Percentiles rank a stretch among this genome's conserved stretches.
Evolutionary conservation across 2,329 filamentous ascomycete genomes (phyloP).

Genomic region (Peltaster fructicola): DNA sequence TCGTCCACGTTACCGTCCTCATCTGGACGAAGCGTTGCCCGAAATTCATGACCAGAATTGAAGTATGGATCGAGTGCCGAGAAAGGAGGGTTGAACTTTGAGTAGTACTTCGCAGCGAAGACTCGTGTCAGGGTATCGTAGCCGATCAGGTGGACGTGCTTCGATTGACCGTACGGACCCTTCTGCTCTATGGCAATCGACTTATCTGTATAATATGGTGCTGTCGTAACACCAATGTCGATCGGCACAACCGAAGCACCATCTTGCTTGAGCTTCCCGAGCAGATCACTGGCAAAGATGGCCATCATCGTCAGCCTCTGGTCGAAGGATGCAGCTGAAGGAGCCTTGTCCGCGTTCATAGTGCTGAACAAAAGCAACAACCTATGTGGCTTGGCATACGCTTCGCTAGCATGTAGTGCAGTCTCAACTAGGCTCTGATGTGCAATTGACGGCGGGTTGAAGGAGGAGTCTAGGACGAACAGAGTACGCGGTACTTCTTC

Average conservation of each 20-base stretch:
- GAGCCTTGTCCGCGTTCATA: conserved; percentile 47
- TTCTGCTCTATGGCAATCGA: conserved; percentile 35
- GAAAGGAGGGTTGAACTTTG: conserved; percentile 32
- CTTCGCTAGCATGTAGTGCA: conserved; percentile 26
- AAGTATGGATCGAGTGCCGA: conserved; percentile 46
- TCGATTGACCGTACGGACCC: conserved; percentile 17
- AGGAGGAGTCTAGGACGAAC: conserved; percentile 48
- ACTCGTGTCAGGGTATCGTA: conserved; percentile 62
- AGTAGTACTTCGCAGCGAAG: conserved; percentile 58
- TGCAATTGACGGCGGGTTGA: conserved; percentile 46
- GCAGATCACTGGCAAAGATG: conserved; percentile 42
- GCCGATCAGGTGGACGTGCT: conserved; percentile 52
- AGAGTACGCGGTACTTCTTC: conserved; percentile 26
- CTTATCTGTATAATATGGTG: conserved; percentile 61
- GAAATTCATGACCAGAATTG: conserved; percentile 36
- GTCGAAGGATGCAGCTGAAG: conserved; percentile 49
- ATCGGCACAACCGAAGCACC: conserved; percentile 23
- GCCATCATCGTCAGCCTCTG: conserved; percentile 56
- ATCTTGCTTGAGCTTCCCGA: conserved; percentile 7
- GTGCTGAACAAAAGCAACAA: conserved; percentile 44
- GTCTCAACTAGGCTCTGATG: conserved; percentile 38
- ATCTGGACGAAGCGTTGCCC: conserved; percentile 46
- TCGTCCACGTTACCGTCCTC: conserved; percentile 40
- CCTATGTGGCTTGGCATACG: conserved; percentile 22
- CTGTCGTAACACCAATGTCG: conserved; percentile 53